A percentile compares a stretch with the other conserved stretches of the same genome.
Conservation (phyloP, 192 early-diverging fungal species). For the Chytriomyces sp. region DNA sequence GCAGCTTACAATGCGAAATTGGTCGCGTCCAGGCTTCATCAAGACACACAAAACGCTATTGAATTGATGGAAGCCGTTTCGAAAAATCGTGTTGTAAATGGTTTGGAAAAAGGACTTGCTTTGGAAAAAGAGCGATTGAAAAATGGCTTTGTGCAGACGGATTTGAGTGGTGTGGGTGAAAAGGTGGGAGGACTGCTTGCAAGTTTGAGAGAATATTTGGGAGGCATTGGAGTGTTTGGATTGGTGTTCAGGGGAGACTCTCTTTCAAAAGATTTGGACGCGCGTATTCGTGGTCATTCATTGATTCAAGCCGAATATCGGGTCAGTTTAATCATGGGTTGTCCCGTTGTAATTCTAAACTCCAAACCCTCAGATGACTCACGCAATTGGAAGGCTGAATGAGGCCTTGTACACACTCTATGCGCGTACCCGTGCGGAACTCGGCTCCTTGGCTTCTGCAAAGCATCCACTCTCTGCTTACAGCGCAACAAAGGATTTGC, state of each 20-base stretch:
- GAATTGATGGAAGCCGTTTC: constrained; percentile 14
- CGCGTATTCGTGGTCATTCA: constrained; percentile 33
- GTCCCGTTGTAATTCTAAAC: neutral
- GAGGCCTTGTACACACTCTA: constrained; percentile 42
- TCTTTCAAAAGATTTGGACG: constrained; percentile 37
- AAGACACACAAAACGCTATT: constrained; percentile 4
- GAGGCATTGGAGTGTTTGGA: constrained; percentile 36
- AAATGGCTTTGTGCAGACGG: constrained; percentile 38
- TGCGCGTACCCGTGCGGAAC: constrained; percentile 36
- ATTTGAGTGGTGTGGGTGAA: constrained; percentile 39
- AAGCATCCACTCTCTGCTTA: constrained; percentile 28
- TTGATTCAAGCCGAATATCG: constrained; percentile 46
- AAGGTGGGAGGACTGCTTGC: constrained; percentile 33
- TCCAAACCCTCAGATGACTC: constrained; percentile 42
- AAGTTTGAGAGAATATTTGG: constrained; percentile 37
- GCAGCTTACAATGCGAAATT: neutral
- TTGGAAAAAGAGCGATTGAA: constrained; percentile 42
- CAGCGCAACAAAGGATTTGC: constrained; percentile 29
- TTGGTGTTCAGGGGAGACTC: constrained; percentile 38
- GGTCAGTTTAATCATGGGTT: constrained; percentile 6
- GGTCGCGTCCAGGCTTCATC: neutral
- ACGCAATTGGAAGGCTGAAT: constrained; percentile 49
- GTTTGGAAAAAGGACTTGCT: constrained; percentile 24
- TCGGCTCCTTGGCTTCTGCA: constrained; percentile 13
- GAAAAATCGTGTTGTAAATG: neutral